Conservation (phyloP, 352 stramenopile genomes). For the Phytophthora cryptogea region DNA sequence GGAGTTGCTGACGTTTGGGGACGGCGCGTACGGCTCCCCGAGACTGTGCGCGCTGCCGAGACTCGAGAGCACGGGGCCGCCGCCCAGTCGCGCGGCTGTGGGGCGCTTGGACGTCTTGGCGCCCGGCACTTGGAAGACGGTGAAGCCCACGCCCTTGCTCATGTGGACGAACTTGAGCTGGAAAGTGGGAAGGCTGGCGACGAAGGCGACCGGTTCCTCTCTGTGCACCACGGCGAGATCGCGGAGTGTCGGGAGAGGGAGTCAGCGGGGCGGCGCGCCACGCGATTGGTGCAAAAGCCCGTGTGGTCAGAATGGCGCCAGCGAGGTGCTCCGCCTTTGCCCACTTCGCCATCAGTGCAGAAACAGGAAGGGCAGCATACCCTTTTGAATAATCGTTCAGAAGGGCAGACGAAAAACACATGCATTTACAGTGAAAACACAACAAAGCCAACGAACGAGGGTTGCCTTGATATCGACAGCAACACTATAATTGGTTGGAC, state of each 20-base stretch:
- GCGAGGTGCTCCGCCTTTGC: constrained; percentile 15
- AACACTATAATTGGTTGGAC: too few relatives aligned
- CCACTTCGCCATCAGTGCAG: constrained; percentile 26
- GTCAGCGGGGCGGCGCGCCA: constrained; percentile 5
- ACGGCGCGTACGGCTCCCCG: constrained; percentile 25
- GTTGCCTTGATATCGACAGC: too few relatives aligned
- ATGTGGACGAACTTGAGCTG: constrained; percentile 14
- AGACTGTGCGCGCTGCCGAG: constrained; percentile 18
- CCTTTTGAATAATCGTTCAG: too few relatives aligned
- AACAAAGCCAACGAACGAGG: too few relatives aligned
- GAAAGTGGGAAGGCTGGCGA: neutral
- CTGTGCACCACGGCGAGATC: constrained; percentile 4
- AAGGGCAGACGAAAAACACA: too few relatives aligned
- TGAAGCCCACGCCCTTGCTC: constrained; percentile 60
- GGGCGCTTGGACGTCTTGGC: constrained; percentile 37
- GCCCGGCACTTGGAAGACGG: constrained; percentile 70
- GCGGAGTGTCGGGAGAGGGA: constrained; percentile 21
- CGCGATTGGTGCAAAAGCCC: constrained; percentile 2
- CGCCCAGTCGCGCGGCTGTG: constrained; percentile 25
- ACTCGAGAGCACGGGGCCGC: constrained; percentile 23
- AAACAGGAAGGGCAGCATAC: constrained; percentile 1
- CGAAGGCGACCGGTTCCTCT: constrained; percentile 10
- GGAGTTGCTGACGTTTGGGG: constrained; percentile 5
- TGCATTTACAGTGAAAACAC: too few relatives aligned
- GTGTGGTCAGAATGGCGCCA: constrained; percentile 16